These are phyloP conservation scores for Penicilliopsis zonata DNA, from an alignment of 495 filamentous ascomycete species.

Conservation along the genomic window DNA sequence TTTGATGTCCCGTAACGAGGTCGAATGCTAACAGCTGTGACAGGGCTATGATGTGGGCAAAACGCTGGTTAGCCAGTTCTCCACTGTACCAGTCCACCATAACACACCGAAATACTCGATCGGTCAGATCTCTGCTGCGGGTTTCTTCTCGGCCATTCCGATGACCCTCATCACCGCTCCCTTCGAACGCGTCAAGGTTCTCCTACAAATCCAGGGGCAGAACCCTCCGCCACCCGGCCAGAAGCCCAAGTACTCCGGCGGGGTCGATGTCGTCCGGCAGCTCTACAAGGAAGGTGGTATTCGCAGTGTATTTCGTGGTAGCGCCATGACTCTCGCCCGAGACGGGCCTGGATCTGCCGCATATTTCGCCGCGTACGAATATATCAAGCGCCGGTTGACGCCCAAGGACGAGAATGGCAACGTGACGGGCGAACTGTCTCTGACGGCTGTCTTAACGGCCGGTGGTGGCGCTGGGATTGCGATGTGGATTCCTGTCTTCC, in stretches of 20 bases:
- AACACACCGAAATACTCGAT: slow-evolving; percentile 56
- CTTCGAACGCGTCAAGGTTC: slow-evolving; percentile 97
- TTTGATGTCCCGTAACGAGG: not conserved
- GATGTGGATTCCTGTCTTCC: slow-evolving; percentile 99
- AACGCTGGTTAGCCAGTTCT: slow-evolving; percentile 58
- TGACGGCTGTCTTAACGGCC: slow-evolving; percentile 73
- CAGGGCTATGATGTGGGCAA: slow-evolving; percentile 94
- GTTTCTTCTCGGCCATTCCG: slow-evolving; percentile 95
- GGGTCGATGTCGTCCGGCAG: slow-evolving; percentile 87
- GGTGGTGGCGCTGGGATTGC: slow-evolving; percentile 87
- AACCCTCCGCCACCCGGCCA: slow-evolving; percentile 73
- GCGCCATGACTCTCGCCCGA: slow-evolving; percentile 79
- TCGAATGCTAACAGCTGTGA: slow-evolving; percentile 7
- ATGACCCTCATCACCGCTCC: slow-evolving; percentile 97
- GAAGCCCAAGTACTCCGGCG: slow-evolving; percentile 86
- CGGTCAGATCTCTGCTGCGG: slow-evolving; percentile 79
- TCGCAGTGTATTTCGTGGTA: slow-evolving; percentile 82
- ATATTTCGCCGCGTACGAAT: slow-evolving; percentile 96
- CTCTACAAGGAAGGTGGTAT: slow-evolving; percentile 87
- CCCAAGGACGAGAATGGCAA: slow-evolving; percentile 72
- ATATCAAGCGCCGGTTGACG: slow-evolving; percentile 79
- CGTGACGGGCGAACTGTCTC: slow-evolving; percentile 53
- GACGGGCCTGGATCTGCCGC: slow-evolving; percentile 88
- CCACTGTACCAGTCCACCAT: slow-evolving; percentile 48
- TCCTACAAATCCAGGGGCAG: slow-evolving; percentile 95